Base-by-base conservation (phyloP, 73 alveolate species). In the Blepharisma japonicum region DNA sequence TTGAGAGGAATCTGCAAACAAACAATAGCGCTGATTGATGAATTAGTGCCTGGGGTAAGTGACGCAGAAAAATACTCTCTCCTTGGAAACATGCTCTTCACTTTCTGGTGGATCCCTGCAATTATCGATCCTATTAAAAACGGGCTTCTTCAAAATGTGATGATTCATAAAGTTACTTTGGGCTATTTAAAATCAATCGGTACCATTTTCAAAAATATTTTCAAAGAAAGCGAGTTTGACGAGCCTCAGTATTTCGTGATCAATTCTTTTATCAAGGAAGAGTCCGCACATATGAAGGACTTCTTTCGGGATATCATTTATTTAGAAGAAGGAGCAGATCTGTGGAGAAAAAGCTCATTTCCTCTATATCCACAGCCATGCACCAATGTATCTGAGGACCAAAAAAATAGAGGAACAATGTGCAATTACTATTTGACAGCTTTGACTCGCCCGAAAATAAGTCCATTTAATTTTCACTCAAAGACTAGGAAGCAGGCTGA, bases 101-200 rank as follows among this genome's bases (percentile, higher is more conserved):
- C 74, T 20, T 61, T 39, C 47, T 61, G 74, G 74, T 61, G 74
- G 74, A 61, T 61, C 46, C 74, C 74, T 20, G 74, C 74, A 20
- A 61, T 61, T 61, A 18, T 61, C 2, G 74, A 61, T 39, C 74
- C 74, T 61, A 61, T 61, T 9, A 61, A 61, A 25, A 61, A 39
- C 23, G 74, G 74, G 0, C 23, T 61, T 0, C 47, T 61, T 20
- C 74, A 61, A 61, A 61, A 61, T 25, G 74, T 61, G 50, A 61
- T 61, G 14, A 61, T 61, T 48, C 14, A 61, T 39, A n/a, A n/a
- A 20, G 39, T n/a, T 2, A 61, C 74, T 4, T 25, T 61, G 11
- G 38, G 49, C 14, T 61, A 39, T 25, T 25, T 61, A 20, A 61
- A 61, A 25, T 2, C 74, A 61, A 61, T 61, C 2, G 74, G 49